Evolutionary conservation across 441 rosid species (phyloP), one percentile per base, ranked within the genome.

Genomic region (Pelargonium cotyledonis): DNA sequence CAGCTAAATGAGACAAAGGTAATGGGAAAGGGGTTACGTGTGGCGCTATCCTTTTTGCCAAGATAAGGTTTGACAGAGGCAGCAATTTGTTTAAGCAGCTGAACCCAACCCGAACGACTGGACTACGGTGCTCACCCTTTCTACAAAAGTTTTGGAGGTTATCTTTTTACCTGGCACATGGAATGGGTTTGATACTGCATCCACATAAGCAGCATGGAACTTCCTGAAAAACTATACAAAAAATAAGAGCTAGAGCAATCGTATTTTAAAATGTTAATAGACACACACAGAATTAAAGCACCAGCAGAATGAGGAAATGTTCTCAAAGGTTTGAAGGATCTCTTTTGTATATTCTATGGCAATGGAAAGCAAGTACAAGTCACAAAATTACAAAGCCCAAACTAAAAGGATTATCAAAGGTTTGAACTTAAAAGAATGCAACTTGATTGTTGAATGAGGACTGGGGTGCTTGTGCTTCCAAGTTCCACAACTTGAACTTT

Each of bases 81-180:
- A 7, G 18, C 18, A 53, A 15, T 15, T n/a, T 5, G 8, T 60
- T 60, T 19, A 60, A 23, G 26, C 79, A 73, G 84, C 70, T 74
- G 92, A 82, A 78, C 81, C 87, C 77, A 86, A 75, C 31, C 92
- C 95, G 72, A 91, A 89, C 65, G 97, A 89, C 82, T 91, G 82
- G 74, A 92, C 95, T 1, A 95, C 86, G 76, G 80, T 81, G 86
- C 88, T 90, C 57, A 95, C 95, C 67, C 89, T 85, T 65, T 80
- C 90, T 8, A 95, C 88, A 69, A 89, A 92, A 60, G 85, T 87
- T 81, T 74, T 88, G 69, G 97, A 94, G 7, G 96, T 94, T 31
- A 89, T 91, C 88, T 85, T 94, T 81, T 91, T 94, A 16, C 96
- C 97, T 0, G 95, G 96, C 18, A 95, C 90, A 23, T 92, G 97